Evolutionary conservation across 179 eudicot species (phyloP), one percentile per base, ranked within the genome.

Genomic region (Gypsophila paniculata): DNA sequence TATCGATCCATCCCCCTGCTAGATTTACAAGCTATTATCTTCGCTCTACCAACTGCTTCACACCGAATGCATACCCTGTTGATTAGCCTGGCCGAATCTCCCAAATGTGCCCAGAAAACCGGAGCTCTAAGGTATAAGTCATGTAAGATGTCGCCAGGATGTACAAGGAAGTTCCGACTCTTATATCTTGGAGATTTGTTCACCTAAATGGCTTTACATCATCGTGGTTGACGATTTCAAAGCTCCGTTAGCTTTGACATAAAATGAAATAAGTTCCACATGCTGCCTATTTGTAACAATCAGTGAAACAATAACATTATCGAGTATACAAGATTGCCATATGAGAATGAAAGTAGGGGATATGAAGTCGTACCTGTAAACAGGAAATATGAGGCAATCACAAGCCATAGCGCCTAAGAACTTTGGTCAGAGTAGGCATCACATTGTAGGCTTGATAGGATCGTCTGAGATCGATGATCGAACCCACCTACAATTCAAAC

Each of bases 381-480:
- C 60, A 26, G 5, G 17, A 15, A 51, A n/a, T 12, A 61, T 53
- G 18, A 22, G 61, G 55, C 55, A 15, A 18, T 85, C 79, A 89
- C 52, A 85, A 85, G 48, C 97, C 97, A 80, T 91, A 91, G 12
- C 96, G 86, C 75, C 84, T 84, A 68, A 91, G 85, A 75, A 86
- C 93, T 75, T 88, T 90, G 83, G 86, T 89, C 68, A 91, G 82
- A 76, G 89, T 80, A 22, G 98, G 98, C 98, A 93, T 93, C 36
- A 93, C 95, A 57, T 93, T 93, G 76, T 93, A 93, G 21, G 98
- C 96, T 86, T 90, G 98, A 66, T 93, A 93, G 25, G 98, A 89
- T 81, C 98, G 84, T 85, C 98, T 87, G 71, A 93, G 82, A 70
- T 93, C 98, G 49, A 90, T 93, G 17, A 93, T 90, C 23, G 99